phyloP scores from a whole-genome alignment of 495 filamentous ascomycete species.

The Penicillium fimorum region DNA sequence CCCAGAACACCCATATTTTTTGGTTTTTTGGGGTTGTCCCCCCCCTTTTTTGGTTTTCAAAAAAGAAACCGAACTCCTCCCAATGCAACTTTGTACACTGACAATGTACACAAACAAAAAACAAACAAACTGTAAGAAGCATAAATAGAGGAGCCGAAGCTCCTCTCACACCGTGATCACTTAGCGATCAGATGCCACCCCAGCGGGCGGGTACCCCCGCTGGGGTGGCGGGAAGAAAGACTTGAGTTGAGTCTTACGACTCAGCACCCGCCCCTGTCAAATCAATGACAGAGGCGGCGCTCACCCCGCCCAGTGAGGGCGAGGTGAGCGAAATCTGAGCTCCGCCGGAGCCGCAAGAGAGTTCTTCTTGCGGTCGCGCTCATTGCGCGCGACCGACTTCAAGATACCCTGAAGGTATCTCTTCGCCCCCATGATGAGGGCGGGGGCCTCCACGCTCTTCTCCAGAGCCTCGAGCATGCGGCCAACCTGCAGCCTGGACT shows the following conservation, averaged over 20 bases:
- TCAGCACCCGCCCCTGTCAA: not conserved
- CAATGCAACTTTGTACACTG: not conserved
- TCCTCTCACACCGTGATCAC: not conserved
- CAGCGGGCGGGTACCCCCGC: not conserved
- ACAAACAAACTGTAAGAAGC: not conserved
- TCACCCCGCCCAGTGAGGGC: not conserved
- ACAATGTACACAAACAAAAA: not conserved
- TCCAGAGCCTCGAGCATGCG: slow-evolving; percentile 61
- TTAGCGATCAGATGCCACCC: not conserved
- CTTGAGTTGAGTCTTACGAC: not conserved
- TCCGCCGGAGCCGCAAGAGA: not conserved
- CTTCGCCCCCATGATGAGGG: slow-evolving; percentile 51
- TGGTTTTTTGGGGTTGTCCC: too few relatives aligned
- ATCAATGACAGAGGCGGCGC: not conserved
- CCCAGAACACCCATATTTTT: not conserved
- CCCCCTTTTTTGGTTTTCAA: not conserved
- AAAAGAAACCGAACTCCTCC: not conserved
- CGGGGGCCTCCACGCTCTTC: slow-evolving; percentile 52
- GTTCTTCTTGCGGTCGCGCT: slow-evolving; percentile 10
- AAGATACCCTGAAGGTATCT: slow-evolving; percentile 57
- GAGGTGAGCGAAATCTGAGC: not conserved
- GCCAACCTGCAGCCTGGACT: slow-evolving; percentile 53
- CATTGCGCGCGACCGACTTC: slow-evolving; percentile 43
- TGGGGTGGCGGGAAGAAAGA: not conserved
- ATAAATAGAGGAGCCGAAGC: not conserved